Evolutionary conservation across 2,329 filamentous ascomycete species (phyloP), one percentile per base, ranked within the genome.

Genomic region (Pseudogymnoascus sp.): DNA sequence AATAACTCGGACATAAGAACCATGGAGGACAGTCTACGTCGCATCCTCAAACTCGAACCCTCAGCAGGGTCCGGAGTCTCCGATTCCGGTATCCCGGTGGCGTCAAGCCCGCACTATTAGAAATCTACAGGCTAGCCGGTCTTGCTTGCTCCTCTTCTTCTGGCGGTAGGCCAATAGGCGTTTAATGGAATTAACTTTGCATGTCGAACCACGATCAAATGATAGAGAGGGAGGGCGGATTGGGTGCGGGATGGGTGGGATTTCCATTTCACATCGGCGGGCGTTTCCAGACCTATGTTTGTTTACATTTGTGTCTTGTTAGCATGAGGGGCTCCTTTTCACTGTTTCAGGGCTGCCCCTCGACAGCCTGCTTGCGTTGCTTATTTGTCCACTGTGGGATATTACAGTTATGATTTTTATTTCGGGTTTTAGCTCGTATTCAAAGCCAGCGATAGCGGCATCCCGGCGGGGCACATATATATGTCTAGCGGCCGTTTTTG

Each of bases 1-100:
- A 56, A 56, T 33, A 33, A 56, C 28, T 33, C 67, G 35, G 68
- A 73, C 65, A 46, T 72, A 66, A 65, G 68, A 59, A 70, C 68
- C 14, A 73, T 73, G 68, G 72, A 74, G 62, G 69, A 74, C n/a
- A 70, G 66, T 65, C 70, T 74, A 38, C 70, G 72, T 26, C 71
- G 66, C 41, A 69, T 74, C 19, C 66, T 74, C 59, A 74, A 73
- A 62, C 61, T 74, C 50, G 68, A 71, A 50, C 66, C 71, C 16
- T 41, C 62, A 22, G 65, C 61, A 19, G 65, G 61, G 64, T 66
- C 67, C 35, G 66, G 64, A 12, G 60, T 61, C 50, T 26, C 61
- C 22, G 43, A 41, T 12, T 6, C 59, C 5, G 61, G 59, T n/a
- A 56, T 63, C 50, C 26, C 26, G 2, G 28, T 33, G 3, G 50